Conservation (phyloP, 2,329 filamentous ascomycete genomes). For the Xylariaceae sp. region DNA sequence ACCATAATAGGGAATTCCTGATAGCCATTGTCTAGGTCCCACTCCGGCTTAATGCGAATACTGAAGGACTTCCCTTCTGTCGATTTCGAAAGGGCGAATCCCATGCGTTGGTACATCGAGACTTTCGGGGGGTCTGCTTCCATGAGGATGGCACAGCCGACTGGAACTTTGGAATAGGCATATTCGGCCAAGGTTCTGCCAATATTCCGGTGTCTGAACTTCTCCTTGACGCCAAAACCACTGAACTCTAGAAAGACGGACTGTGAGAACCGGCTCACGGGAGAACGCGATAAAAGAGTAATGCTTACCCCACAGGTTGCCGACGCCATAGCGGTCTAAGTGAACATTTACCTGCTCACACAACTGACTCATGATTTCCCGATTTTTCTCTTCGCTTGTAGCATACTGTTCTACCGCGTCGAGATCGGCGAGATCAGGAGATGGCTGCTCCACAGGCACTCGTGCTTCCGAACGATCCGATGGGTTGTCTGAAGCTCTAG, state of each 20-base stretch:
- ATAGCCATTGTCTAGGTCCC: not conserved
- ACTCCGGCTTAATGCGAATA: not conserved
- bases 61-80: not conserved
- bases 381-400: not conserved
- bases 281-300: not conserved
- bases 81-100: constrained; percentile 1
- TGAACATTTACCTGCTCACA: not conserved
- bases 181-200: constrained; percentile 4
- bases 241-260: not conserved
- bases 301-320: constrained; percentile 4
- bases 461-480: not conserved
- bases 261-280: not conserved
- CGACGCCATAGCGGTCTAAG: not conserved
- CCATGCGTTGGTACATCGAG: constrained; percentile 2
- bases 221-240: constrained; percentile 3
- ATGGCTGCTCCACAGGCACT: not conserved
- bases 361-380: not conserved
- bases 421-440: not conserved
- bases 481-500: not conserved
- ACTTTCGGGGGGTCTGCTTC: not conserved
- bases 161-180: constrained; percentile 2
- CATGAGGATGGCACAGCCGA: not conserved
- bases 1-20: not conserved
- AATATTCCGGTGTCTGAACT: constrained; percentile 1
- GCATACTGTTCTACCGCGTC: constrained; percentile 1